Percentiles rank a stretch among this genome's conserved stretches.
phyloP scores from a whole-genome alignment of 305 asterid genomes.

The Fraxinus baroniana region DNA sequence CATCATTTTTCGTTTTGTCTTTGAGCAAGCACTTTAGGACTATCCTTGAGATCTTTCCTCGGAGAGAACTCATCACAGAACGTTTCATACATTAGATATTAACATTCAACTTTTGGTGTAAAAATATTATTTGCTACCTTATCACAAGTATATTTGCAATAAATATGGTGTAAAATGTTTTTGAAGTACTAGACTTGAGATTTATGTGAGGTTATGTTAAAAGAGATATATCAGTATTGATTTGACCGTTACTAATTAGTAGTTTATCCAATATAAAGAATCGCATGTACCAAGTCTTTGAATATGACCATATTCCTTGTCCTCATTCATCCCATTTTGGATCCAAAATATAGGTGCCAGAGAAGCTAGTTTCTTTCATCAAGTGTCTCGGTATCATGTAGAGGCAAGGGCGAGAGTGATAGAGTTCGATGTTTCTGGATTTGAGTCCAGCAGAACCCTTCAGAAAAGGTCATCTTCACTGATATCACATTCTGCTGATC shows the following conservation, averaged over 20 bases:
- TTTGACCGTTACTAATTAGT: background rate
- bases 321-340: background rate
- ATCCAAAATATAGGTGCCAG: conserved; percentile 39
- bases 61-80: background rate
- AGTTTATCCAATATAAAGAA: background rate
- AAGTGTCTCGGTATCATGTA: conserved; percentile 53
- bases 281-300: background rate
- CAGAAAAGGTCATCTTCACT: conserved; percentile 54
- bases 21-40: background rate
- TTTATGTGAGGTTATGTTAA: background rate
- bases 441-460: conserved; percentile 50
- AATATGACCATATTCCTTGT: background rate
- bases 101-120: background rate
- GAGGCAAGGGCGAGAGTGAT: conserved; percentile 79
- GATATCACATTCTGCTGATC: conserved; percentile 35
- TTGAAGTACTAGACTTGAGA: background rate
- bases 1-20: background rate
- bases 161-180: background rate
- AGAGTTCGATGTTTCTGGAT: conserved; percentile 66
- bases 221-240: background rate
- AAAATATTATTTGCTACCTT: background rate
- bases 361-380: conserved; percentile 54
- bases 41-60: background rate
- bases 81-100: background rate
- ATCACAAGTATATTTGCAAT: background rate